A percentile compares a stretch with the other conserved stretches of the same genome.
phyloP scores from a whole-genome alignment of 352 stramenopile genomes.

The Vaucheria bursata region DNA sequence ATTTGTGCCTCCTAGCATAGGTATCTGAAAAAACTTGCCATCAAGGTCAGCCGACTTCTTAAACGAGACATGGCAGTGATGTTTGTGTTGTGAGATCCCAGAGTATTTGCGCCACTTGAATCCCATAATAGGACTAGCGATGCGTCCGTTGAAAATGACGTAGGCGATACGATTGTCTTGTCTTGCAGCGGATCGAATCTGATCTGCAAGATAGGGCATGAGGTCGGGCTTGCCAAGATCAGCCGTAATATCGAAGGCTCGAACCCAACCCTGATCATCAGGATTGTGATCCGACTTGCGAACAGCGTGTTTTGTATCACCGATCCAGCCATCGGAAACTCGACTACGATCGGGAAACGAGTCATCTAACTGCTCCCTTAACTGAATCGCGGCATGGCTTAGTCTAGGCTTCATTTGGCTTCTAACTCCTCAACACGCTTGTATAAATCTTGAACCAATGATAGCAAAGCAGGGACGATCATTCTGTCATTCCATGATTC shows the following conservation, averaged over 20 bases:
- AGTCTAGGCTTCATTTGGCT: conserved; percentile 6
- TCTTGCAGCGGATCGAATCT: conserved; percentile 5
- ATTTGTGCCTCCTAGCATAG: conserved; percentile 6
- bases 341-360: conserved; percentile 4
- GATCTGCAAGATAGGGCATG: conserved; percentile 5
- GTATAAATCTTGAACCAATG: conserved; percentile 8
- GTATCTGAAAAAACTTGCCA: conserved; percentile 8
- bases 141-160: conserved; percentile 5
- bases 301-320: conserved; percentile 7
- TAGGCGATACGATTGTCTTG: conserved; percentile 6
- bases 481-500: conserved; percentile 8
- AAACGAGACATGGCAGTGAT: conserved; percentile 6
- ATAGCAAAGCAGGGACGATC: conserved; percentile 5
- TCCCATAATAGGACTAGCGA: conserved; percentile 6
- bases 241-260: conserved; percentile 5
- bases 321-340: conserved; percentile 4
- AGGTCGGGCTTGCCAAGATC: conserved; percentile 4
- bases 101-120: conserved; percentile 6
- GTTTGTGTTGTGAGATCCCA: conserved; percentile 6
- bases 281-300: conserved; percentile 4
- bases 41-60: conserved; percentile 5
- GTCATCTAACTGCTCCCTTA: conserved; percentile 6
- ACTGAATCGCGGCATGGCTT: conserved; percentile 4
- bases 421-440: conserved; percentile 6
- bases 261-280: conserved; percentile 5